Evolutionary conservation across 2,329 filamentous ascomycete species (phyloP).

Genomic region (Fusarium clavum): DNA sequence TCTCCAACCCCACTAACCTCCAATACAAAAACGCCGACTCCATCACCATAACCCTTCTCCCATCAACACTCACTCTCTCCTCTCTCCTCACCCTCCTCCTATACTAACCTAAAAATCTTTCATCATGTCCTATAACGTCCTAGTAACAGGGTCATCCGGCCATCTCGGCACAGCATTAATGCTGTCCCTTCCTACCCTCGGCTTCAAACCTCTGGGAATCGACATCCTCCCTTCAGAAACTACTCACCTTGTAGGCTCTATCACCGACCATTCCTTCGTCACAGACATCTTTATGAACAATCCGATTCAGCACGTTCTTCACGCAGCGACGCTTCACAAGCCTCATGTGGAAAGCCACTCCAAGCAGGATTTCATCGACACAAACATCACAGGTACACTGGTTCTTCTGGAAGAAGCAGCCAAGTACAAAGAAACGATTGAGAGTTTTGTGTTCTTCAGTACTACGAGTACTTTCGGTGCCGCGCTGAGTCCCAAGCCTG

Average conservation of each 20-base stretch:
- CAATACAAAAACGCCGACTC: constrained; percentile 29
- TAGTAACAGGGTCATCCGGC: constrained; percentile 61
- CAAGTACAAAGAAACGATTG: constrained; percentile 39
- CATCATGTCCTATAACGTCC: constrained; percentile 49
- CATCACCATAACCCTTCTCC: background rate
- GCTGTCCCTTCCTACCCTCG: constrained; percentile 54
- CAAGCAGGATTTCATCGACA: constrained; percentile 58
- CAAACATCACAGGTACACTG: constrained; percentile 59
- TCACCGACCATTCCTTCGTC: constrained; percentile 53
- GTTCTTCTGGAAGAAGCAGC: constrained; percentile 56
- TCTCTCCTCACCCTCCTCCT: background rate
- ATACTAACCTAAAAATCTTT: background rate
- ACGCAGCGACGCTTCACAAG: constrained; percentile 61
- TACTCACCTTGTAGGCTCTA: constrained; percentile 53
- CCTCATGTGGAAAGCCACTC: constrained; percentile 59
- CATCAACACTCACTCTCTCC: background rate
- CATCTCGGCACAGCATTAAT: constrained; percentile 61
- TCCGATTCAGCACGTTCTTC: constrained; percentile 56
- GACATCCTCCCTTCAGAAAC: constrained; percentile 56
- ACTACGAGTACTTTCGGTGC: constrained; percentile 60
- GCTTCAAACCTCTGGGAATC: constrained; percentile 57
- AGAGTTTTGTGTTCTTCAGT: constrained; percentile 59
- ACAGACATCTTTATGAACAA: constrained; percentile 47
- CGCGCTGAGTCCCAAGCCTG: constrained; percentile 53
- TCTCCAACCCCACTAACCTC: constrained; percentile 22